Percentiles rank a stretch among this genome's conserved stretches.
phyloP scores from a whole-genome alignment of 257 asterid species.

The Prunella vulgaris region DNA sequence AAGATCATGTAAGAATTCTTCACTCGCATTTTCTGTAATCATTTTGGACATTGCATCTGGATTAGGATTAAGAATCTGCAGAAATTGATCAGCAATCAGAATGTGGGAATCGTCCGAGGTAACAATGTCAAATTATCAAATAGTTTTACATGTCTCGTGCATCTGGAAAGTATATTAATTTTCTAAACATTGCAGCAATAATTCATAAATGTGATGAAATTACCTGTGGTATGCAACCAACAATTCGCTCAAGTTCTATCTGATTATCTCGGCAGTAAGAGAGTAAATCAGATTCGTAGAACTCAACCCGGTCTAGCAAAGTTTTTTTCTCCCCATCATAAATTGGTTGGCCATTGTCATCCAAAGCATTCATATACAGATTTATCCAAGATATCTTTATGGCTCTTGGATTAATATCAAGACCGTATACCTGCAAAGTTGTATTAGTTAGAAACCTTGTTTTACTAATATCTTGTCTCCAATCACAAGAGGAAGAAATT shows the following conservation, averaged over 20 bases:
- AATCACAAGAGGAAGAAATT: conserved; percentile 8
- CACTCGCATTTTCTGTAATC: conserved; percentile 95
- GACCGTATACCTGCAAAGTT: conserved; percentile 87
- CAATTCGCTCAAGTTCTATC: conserved; percentile 89
- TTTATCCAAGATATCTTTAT: conserved; percentile 97
- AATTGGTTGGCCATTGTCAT: conserved; percentile 79
- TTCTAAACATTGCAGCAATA: conserved; percentile 12
- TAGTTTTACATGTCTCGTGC: background rate
- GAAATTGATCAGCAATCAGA: conserved; percentile 7
- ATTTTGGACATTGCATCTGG: conserved; percentile 99
- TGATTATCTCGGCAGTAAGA: conserved; percentile 83
- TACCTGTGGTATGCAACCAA: conserved; percentile 99
- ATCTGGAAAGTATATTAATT: conserved; percentile 8
- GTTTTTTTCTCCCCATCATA: conserved; percentile 82
- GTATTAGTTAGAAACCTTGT: conserved; percentile 23
- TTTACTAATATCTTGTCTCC: conserved; percentile 9
- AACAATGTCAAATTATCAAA: conserved; percentile 14
- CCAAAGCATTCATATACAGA: conserved; percentile 90
- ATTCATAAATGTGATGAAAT: conserved; percentile 16
- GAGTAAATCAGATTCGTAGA: conserved; percentile 90
- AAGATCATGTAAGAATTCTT: conserved; percentile 76
- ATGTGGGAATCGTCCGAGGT: conserved; percentile 1
- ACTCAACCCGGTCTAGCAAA: conserved; percentile 86
- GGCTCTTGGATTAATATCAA: conserved; percentile 98
- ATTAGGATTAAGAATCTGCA: conserved; percentile 96